phyloP scores from a whole-genome alignment of 2,329 filamentous ascomycete genomes.

The Ophiostoma quercus region DNA sequence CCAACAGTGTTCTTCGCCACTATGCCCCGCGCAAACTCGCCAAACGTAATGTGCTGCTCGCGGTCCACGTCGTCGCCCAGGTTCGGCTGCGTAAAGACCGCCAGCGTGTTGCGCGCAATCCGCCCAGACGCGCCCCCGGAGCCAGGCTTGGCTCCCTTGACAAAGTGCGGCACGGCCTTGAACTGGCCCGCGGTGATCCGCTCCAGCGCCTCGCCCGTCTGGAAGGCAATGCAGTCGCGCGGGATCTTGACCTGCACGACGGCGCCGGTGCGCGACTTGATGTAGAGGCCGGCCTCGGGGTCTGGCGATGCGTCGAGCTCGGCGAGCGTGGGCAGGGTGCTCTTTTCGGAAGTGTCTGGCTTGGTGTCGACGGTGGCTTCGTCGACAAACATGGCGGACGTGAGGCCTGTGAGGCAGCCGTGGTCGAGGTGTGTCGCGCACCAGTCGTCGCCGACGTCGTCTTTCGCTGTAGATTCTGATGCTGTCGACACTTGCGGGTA shows the following conservation, averaged over 20 bases:
- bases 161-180: slow-evolving; percentile 93
- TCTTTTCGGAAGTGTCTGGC: slow-evolving; percentile 32
- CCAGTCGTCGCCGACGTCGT: slow-evolving; percentile 70
- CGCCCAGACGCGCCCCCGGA: slow-evolving; percentile 32
- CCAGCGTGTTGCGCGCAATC: slow-evolving; percentile 79
- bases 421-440: slow-evolving; percentile 88
- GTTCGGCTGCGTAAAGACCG: slow-evolving; percentile 96
- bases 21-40: slow-evolving; percentile 63
- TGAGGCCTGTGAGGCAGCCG: slow-evolving; percentile 88
- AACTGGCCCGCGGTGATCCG: slow-evolving; percentile 87
- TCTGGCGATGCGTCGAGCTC: slow-evolving; percentile 77
- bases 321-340: slow-evolving; percentile 46
- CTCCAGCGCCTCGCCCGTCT: slow-evolving; percentile 89
- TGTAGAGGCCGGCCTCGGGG: slow-evolving; percentile 83
- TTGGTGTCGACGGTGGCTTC: slow-evolving; percentile 46
- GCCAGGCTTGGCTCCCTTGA: slow-evolving; percentile 63
- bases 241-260: slow-evolving; percentile 92
- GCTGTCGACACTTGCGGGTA: slow-evolving; percentile 56
- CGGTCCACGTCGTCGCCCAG: slow-evolving; percentile 72
- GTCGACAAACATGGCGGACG: slow-evolving; percentile 93
- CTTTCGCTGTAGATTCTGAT: not conserved
- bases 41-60: slow-evolving; percentile 63
- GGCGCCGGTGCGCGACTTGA: slow-evolving; percentile 74
- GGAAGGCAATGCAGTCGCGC: slow-evolving; percentile 85
- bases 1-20: slow-evolving; percentile 55